Evolutionary conservation across 768 basidiomycete genomes (phyloP).

Genomic region (Rhizopogon salebrosus): DNA sequence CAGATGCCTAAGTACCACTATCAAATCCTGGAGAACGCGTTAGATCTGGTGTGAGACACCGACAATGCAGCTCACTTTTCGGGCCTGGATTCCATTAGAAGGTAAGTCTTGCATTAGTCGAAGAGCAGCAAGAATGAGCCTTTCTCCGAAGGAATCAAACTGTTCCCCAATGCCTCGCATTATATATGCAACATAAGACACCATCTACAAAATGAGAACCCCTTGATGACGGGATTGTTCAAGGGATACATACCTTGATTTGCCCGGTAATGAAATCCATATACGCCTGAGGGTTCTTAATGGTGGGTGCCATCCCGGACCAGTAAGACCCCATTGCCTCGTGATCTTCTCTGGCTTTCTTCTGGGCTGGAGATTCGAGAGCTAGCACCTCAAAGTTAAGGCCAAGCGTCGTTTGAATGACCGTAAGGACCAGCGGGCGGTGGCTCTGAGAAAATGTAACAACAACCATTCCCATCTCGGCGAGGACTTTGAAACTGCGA

Average conservation of each 20-base stretch:
- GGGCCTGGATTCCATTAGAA: slow-evolving; percentile 69
- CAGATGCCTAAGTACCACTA: slow-evolving; percentile 90
- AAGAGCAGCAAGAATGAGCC: slow-evolving; percentile 71
- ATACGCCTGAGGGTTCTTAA: slow-evolving; percentile 71
- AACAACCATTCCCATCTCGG: slow-evolving; percentile 90
- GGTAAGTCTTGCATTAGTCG: slow-evolving; percentile 95
- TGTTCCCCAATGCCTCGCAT: slow-evolving; percentile 64
- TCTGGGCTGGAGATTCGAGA: slow-evolving; percentile 78
- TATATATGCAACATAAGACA: slow-evolving; percentile 89
- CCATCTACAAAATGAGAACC: slow-evolving; percentile 47
- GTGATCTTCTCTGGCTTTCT: slow-evolving; percentile 66
- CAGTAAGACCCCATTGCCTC: slow-evolving; percentile 81
- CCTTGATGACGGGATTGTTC: neutral
- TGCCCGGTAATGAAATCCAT: slow-evolving; percentile 83
- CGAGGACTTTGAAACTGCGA: slow-evolving; percentile 88
- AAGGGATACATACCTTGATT: slow-evolving; percentile 60
- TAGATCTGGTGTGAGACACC: neutral
- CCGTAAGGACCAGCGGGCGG: slow-evolving; percentile 54
- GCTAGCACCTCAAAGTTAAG: slow-evolving; percentile 78
- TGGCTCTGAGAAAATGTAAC: slow-evolving; percentile 87
- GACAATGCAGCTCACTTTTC: slow-evolving; percentile 52
- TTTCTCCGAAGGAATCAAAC: slow-evolving; percentile 72
- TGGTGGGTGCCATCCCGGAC: slow-evolving; percentile 74
- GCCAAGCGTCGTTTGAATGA: slow-evolving; percentile 64
- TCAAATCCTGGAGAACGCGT: slow-evolving; percentile 59